Evolutionary conservation across 768 basidiomycete genomes (phyloP).

Genomic region (Cystofilobasidium bisporidii): DNA sequence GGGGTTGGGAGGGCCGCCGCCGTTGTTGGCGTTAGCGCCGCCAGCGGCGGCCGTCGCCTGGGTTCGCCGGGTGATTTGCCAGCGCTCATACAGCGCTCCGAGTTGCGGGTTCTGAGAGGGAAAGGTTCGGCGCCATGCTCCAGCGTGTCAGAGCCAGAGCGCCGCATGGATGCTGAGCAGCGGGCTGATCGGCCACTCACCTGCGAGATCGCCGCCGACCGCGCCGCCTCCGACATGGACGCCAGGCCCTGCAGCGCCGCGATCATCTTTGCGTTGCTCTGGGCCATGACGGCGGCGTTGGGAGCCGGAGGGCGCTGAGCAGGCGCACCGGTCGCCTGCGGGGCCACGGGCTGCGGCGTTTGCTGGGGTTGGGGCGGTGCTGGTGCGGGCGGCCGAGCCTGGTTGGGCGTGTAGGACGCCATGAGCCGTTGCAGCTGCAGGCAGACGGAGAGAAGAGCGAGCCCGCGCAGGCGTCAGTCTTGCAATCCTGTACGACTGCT

Average conservation of each 20-base stretch:
- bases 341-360: background rate
- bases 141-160: background rate
- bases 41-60: too few species aligned
- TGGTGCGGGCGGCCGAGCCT: background rate
- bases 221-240: background rate
- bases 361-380: background rate
- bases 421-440: constrained; percentile 17
- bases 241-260: background rate
- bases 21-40: background rate
- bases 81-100: constrained; percentile 5
- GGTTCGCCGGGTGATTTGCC: background rate
- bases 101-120: constrained; percentile 13
- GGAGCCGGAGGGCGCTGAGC: constrained; percentile 4
- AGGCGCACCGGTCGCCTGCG: background rate
- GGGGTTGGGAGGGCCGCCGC: background rate
- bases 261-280: constrained; percentile 2
- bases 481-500: too few species aligned
- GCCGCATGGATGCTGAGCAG: background rate
- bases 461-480: background rate
- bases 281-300: background rate
- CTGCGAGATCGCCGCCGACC: background rate
- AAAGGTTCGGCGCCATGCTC: background rate
- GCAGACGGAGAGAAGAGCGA: background rate
- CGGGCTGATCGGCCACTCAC: too few species aligned
- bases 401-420: background rate